Percentiles rank a stretch among this genome's conserved stretches.
These are phyloP conservation scores for Tuber indicum DNA, from an alignment of 495 filamentous ascomycete genomes.

Conservation along the genomic window DNA sequence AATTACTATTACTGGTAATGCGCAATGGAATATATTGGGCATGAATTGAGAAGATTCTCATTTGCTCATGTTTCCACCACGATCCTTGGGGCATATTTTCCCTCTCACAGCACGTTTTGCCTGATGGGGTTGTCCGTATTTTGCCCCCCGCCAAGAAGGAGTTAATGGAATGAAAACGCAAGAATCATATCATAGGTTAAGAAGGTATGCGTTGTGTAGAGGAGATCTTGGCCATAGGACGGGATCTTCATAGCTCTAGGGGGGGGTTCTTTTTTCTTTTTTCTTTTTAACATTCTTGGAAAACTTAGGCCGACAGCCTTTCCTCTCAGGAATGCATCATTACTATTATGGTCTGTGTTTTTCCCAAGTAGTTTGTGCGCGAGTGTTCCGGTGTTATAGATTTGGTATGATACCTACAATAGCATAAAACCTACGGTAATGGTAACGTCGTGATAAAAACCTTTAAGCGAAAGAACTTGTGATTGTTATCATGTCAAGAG, in stretches of 20 bases:
- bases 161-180: not conserved
- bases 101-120: not conserved
- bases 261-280: not conserved
- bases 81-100: not conserved
- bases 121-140: not conserved
- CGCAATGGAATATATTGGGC: not conserved
- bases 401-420: not conserved
- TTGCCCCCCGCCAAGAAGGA: not conserved
- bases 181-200: not conserved
- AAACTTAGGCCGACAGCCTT: not conserved
- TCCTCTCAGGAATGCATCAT: not conserved
- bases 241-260: not conserved
- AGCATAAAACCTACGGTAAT: not conserved
- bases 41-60: constrained; percentile 1
- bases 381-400: not conserved
- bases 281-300: not conserved
- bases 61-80: not conserved
- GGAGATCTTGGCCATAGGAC: not conserved
- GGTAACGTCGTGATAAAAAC: not conserved
- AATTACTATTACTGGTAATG: not conserved
- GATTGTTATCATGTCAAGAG: not conserved
- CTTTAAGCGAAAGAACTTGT: not conserved
- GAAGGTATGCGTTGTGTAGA: not conserved
- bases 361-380: not conserved
- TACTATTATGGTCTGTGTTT: not conserved